A percentile compares a stretch with the other conserved stretches of the same genome.
Conservation (phyloP, 2,329 filamentous ascomycete genomes). For the Teratosphaeria zuluensis region DNA sequence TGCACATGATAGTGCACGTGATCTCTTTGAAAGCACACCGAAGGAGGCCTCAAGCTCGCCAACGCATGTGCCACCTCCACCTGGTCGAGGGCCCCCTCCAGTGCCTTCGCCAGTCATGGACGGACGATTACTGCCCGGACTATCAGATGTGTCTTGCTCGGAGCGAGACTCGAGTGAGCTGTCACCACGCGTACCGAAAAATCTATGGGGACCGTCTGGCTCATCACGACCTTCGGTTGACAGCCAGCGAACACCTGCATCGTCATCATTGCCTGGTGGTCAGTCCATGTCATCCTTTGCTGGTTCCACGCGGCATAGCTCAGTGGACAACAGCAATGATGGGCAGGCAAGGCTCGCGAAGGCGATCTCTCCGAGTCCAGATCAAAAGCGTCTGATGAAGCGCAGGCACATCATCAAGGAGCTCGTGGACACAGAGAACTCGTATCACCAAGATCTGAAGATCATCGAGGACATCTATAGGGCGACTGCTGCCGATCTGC, state of each 20-base stretch:
- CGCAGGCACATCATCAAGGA: constrained; percentile 83
- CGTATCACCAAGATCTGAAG: constrained; percentile 90
- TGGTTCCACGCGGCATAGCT: constrained; percentile 19
- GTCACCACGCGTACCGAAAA: constrained; percentile 18
- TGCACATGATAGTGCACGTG: constrained; percentile 14
- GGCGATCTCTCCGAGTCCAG: constrained; percentile 20
- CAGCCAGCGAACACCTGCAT: constrained; percentile 16
- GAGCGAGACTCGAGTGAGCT: constrained; percentile 21
- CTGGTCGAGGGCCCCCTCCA: constrained; percentile 38
- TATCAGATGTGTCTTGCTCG: constrained; percentile 16
- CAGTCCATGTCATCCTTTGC: constrained; percentile 26
- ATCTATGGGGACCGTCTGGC: constrained; percentile 18
- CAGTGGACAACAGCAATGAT: constrained; percentile 16
- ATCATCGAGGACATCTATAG: constrained; percentile 97
- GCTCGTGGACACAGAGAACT: constrained; percentile 82
- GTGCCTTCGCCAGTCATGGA: constrained; percentile 23
- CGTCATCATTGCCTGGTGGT: constrained; percentile 17
- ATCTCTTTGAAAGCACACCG: constrained; percentile 5
- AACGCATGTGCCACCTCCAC: constrained; percentile 28
- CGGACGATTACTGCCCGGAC: constrained; percentile 10
- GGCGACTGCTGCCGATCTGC: constrained; percentile 60
- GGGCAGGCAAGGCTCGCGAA: constrained; percentile 13
- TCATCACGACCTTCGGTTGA: constrained; percentile 24
- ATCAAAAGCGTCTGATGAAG: constrained; percentile 64
- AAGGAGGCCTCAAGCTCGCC: constrained; percentile 8